phyloP scores from a whole-genome alignment of 169 alveolate genomes.

The Neospora caninum region DNA sequence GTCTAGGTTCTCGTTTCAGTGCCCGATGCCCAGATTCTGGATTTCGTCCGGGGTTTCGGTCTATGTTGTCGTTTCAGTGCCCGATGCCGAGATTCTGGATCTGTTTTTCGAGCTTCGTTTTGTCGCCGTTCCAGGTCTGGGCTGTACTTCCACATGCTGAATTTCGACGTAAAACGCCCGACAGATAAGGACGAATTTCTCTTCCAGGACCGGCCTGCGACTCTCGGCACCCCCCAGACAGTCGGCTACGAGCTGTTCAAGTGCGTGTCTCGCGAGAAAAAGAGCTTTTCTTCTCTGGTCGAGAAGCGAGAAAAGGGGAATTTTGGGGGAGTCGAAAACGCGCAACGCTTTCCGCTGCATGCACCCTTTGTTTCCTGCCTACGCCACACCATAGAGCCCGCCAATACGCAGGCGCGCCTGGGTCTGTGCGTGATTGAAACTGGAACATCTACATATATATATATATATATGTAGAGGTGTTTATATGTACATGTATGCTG shows the following conservation, averaged over 20 bases:
- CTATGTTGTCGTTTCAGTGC: too few relatives aligned
- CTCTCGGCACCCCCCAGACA: background rate
- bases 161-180: conserved; percentile 6
- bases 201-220: background rate
- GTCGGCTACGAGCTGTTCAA: conserved; percentile 34
- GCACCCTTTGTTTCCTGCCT: too few relatives aligned
- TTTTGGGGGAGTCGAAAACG: too few relatives aligned
- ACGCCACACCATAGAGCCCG: background rate
- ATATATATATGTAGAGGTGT: background rate
- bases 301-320: too few relatives aligned
- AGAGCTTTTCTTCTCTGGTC: too few relatives aligned
- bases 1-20: too few relatives aligned
- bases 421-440: background rate
- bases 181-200: background rate
- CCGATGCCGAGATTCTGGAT: too few relatives aligned
- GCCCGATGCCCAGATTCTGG: too few relatives aligned
- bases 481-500: background rate
- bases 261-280: background rate
- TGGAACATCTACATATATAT: background rate
- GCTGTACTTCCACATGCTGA: conserved; percentile 22
- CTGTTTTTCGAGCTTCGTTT: too few relatives aligned
- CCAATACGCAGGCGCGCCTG: background rate
- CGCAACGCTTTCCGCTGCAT: too few relatives aligned
- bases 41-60: too few relatives aligned
- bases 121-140: background rate